Evolutionary conservation across 23 red algal genomes (phyloP).

Genomic region (Cyanidioschyzon merolae): DNA sequence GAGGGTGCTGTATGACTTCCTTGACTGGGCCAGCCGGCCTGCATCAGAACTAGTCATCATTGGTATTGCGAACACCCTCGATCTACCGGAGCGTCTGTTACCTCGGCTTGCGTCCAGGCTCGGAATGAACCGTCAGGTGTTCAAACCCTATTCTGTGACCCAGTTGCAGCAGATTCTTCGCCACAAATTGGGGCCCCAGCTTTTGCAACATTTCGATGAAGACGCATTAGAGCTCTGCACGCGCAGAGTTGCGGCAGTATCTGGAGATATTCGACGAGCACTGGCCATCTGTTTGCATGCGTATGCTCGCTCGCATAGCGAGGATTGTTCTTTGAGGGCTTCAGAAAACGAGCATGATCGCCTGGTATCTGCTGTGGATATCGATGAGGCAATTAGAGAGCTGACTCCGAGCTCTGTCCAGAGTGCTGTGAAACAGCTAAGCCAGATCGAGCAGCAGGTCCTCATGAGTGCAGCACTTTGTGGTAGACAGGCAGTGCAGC

Average conservation of each 20-base stretch:
- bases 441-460: background rate
- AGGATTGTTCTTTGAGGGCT: background rate
- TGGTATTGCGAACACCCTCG: constrained; percentile 91
- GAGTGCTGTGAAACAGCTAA: background rate
- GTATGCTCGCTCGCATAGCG: background rate
- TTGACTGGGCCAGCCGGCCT: constrained; percentile 73
- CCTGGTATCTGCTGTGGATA: background rate
- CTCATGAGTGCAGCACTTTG: background rate
- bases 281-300: constrained; percentile 26
- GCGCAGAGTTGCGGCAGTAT: constrained; percentile 56
- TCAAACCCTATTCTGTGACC: constrained; percentile 54
- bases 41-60: constrained; percentile 57
- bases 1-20: constrained; percentile 73
- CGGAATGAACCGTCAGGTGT: constrained; percentile 62
- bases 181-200: constrained; percentile 13
- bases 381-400: background rate
- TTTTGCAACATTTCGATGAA: background rate
- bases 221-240: constrained; percentile 54
- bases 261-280: constrained; percentile 79
- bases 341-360: background rate
- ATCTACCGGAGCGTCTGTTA: constrained; percentile 77
- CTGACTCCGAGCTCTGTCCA: background rate
- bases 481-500: background rate
- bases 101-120: constrained; percentile 61
- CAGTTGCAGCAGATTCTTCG: constrained; percentile 64